Percentiles rank a stretch among this genome's conserved stretches.
Evolutionary conservation across 164 flowering plant species (phyloP).

Genomic region (Aristolochia contorta): DNA sequence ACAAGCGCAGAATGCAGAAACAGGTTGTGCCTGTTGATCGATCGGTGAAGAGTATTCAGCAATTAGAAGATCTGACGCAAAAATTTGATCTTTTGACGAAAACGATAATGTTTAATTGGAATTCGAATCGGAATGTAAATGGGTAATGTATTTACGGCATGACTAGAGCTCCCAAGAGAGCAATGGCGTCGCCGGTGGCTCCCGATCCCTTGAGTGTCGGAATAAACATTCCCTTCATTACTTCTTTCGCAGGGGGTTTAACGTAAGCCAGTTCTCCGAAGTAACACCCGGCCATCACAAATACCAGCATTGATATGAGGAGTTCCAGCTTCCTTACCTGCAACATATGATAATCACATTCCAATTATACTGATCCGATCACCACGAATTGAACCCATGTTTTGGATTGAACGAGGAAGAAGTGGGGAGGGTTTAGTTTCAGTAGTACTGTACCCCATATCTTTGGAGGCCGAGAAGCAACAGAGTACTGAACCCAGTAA

Average conservation of each 20-base stretch:
- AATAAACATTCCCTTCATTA: slow-evolving; percentile 83
- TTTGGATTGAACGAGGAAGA: background rate
- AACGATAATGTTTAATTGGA: too few relatives aligned
- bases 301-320: slow-evolving; percentile 60
- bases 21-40: slow-evolving; percentile 59
- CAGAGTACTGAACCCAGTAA: slow-evolving; percentile 74
- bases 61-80: too few relatives aligned
- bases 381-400: too few relatives aligned
- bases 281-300: slow-evolving; percentile 80
- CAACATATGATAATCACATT: too few relatives aligned
- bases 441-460: slow-evolving; percentile 49
- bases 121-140: too few relatives aligned
- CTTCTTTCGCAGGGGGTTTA: slow-evolving; percentile 58
- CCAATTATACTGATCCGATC: too few relatives aligned
- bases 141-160: slow-evolving; percentile 82
- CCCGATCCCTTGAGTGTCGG: slow-evolving; percentile 67
- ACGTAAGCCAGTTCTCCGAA: slow-evolving; percentile 81
- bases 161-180: slow-evolving; percentile 83
- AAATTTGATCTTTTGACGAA: too few relatives aligned
- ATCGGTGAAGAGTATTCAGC: too few relatives aligned
- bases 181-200: slow-evolving; percentile 87
- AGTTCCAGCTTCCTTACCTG: slow-evolving; percentile 83
- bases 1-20: slow-evolving; percentile 93
- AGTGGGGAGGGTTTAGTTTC: background rate
- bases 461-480: slow-evolving; percentile 68